phyloP scores from a whole-genome alignment of 1,139 yeast species.

The Suhomyces choctaworum region DNA sequence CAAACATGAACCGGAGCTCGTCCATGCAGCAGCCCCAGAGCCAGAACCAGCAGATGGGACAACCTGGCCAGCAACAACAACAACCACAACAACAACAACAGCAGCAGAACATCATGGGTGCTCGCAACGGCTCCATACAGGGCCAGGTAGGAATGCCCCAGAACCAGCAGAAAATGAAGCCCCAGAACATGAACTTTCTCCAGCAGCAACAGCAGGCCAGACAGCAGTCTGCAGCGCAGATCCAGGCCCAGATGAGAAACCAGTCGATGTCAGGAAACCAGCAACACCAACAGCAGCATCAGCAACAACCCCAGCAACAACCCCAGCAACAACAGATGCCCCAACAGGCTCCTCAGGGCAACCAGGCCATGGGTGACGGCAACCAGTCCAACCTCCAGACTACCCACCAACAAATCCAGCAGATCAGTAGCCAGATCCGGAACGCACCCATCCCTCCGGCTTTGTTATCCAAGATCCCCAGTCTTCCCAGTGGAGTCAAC shows the following conservation, averaged over 20 bases:
- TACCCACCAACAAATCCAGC: slow-evolving; percentile 34
- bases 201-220: slow-evolving; percentile 55
- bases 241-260: slow-evolving; percentile 32
- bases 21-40: slow-evolving; percentile 13
- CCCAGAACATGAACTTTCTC: slow-evolving; percentile 31
- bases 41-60: slow-evolving; percentile 13
- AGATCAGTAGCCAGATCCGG: slow-evolving; percentile 39
- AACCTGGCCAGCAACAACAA: slow-evolving; percentile 5
- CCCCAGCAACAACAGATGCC: slow-evolving; percentile 4
- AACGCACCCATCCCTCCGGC: slow-evolving; percentile 76
- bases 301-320: slow-evolving; percentile 10
- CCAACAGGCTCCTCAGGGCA: slow-evolving; percentile 8
- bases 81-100: slow-evolving; percentile 16
- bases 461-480: slow-evolving; percentile 68
- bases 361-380: slow-evolving; percentile 1
- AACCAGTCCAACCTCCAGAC: slow-evolving; percentile 10
- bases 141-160: slow-evolving; percentile 5
- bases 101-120: slow-evolving; percentile 13
- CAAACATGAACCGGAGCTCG: slow-evolving; percentile 20
- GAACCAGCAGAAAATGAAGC: slow-evolving; percentile 23
- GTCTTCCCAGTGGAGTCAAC: slow-evolving; percentile 74
- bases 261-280: slow-evolving; percentile 5
- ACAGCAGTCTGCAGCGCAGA: slow-evolving; percentile 43
- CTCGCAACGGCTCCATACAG: slow-evolving; percentile 8
- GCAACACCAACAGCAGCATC: slow-evolving; percentile 11